Evolutionary conservation across 2,329 filamentous ascomycete genomes (phyloP).

Genomic region (Ophiostoma montium): DNA sequence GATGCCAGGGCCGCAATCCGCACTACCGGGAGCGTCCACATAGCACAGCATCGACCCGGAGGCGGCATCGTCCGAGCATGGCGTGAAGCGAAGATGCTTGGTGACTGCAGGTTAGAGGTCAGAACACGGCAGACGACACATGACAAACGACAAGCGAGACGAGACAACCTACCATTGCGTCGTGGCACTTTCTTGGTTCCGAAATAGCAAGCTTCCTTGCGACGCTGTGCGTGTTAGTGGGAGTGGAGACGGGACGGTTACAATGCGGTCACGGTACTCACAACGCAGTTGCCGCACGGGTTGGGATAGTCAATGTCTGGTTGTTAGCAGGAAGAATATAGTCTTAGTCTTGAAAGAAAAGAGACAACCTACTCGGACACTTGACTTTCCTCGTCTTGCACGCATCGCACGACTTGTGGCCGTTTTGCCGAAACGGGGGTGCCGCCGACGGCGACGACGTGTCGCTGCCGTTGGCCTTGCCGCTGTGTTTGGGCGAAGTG

Average conservation of each 20-base stretch:
- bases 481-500: background rate
- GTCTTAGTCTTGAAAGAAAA: no score
- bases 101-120: conserved; percentile 1
- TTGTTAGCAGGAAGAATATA: background rate
- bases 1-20: background rate
- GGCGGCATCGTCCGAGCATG: background rate
- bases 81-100: conserved; percentile 1
- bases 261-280: background rate
- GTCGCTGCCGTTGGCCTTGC: background rate
- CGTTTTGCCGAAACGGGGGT: background rate
- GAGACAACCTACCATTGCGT: conserved; percentile 6
- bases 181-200: conserved; percentile 9
- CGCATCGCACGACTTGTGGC: conserved; percentile 22
- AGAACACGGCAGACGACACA: no score
- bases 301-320: conserved; percentile 9
- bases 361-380: conserved; percentile 20
- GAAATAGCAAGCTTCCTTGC: conserved; percentile 9
- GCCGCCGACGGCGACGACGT: background rate
- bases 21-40: background rate
- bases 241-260: background rate
- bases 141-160: background rate
- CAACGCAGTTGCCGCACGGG: conserved; percentile 9
- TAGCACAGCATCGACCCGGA: background rate
- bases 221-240: conserved; percentile 7
- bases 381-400: conserved; percentile 28